phyloP scores from a whole-genome alignment of 805 yeast species.

The Saturnispora dispora region DNA sequence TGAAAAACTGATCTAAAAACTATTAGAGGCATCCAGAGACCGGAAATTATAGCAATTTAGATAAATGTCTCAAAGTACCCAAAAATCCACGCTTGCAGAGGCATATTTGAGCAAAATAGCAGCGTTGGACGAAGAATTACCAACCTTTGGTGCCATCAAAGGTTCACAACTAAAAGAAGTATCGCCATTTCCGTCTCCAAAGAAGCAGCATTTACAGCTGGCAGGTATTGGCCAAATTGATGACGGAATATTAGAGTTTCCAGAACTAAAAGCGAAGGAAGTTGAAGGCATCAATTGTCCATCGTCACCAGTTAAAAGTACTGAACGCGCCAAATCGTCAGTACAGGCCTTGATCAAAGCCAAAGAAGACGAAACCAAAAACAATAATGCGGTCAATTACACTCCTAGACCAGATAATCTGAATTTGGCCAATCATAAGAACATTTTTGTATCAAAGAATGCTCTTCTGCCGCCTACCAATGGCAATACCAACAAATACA shows the following conservation, averaged over 20 bases:
- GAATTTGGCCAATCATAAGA: not conserved
- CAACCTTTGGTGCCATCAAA: not conserved
- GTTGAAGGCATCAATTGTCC: not conserved
- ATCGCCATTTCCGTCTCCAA: slow-evolving; percentile 10
- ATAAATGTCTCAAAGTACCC: not conserved
- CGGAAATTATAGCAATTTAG: not conserved
- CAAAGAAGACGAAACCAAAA: slow-evolving; percentile 25
- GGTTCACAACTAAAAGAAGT: not conserved
- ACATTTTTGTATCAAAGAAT: slow-evolving; percentile 6
- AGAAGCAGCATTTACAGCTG: not conserved
- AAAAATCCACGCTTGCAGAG: slow-evolving; percentile 4
- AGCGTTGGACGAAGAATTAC: slow-evolving; percentile 8
- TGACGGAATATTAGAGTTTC: not conserved
- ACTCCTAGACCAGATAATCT: slow-evolving; percentile 19
- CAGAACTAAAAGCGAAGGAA: not conserved
- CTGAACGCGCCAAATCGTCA: slow-evolving; percentile 19
- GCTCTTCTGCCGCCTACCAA: slow-evolving; percentile 11
- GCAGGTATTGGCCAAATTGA: not conserved
- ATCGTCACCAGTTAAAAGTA: slow-evolving; percentile 5
- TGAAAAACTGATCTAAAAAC: not conserved
- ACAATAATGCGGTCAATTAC: slow-evolving; percentile 20
- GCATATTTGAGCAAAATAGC: slow-evolving; percentile 6
- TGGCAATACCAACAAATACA: not conserved
- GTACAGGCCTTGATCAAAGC: slow-evolving; percentile 27
- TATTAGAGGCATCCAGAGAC: not conserved